Base-by-base conservation (phyloP, 192 early-diverging fungal species). In the Coemansia sp. region DNA sequence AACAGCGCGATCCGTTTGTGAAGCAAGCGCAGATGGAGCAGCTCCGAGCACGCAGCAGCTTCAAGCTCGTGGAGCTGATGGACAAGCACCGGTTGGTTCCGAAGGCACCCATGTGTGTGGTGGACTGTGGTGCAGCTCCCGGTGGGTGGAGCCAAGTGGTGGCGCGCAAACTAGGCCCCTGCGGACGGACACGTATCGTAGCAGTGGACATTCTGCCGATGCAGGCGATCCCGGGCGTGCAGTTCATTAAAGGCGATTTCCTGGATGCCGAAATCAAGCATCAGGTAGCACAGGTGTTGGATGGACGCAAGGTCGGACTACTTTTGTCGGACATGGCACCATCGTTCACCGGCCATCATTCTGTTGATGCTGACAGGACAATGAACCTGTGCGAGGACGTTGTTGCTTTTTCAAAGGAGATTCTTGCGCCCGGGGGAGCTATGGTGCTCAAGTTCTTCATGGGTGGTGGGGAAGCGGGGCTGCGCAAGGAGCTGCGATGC, bases 131-230 rank as follows among this genome's bases (percentile, higher is more conserved):
- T 0, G 88, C 89, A 15, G 71, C 84, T 15, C 92, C 92, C 0
- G 92, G 92, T 45, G 88, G 91, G 4, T 92, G 92, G 92, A 84
- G 84, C 66, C 88, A 91, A 68, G 88, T 91, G 22, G 69, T 83
- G 13, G 80, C 86, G 1, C 69, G 70, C 3, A 55, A 57, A 44
- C 10, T 19, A 25, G 8, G 14, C 57, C 6, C 45, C 8, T 11
- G 19, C 45, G 3, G 38, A 41, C 15, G 14, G 55, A 13, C 64
- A 55, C 28, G 45, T 0, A 83, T 91, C 1, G 72, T 93, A 34
- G 88, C 86, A 8, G 68, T 94, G 2, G 93, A 94, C 61, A 57
- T 92, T 25, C 70, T 90, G 14, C 76, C 84, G 6, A 89, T 88
- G 59, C 85, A 85, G 11, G 83, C 87, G 9, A 85, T 94, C n/a